These are phyloP conservation scores for Fusarium zealandicum DNA, from an alignment of 2,329 filamentous ascomycete genomes.

Conservation along the genomic window DNA sequence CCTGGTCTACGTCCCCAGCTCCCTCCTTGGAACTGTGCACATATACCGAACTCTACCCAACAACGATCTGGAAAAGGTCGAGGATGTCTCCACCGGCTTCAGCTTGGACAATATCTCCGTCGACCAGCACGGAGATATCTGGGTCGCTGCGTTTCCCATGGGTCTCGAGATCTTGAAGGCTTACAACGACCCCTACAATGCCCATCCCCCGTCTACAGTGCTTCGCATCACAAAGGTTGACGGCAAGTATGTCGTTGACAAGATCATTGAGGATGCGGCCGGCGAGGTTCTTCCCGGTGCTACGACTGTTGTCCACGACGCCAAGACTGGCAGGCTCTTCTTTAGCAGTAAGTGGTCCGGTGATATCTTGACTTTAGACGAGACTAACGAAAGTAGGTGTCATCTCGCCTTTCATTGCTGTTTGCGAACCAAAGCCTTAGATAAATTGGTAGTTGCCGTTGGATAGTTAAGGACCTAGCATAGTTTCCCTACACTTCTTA, in stretches of 20 bases:
- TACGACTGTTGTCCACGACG: slow-evolving; percentile 38
- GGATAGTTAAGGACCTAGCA: no score
- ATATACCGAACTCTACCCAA: slow-evolving; percentile 15
- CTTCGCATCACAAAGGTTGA: slow-evolving; percentile 15
- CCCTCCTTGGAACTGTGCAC: slow-evolving; percentile 29
- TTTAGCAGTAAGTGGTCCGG: slow-evolving; percentile 28
- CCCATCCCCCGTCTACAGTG: slow-evolving; percentile 10
- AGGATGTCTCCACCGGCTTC: slow-evolving; percentile 12
- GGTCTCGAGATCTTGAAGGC: slow-evolving; percentile 21
- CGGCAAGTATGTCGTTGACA: slow-evolving; percentile 24
- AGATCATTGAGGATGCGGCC: slow-evolving; percentile 31
- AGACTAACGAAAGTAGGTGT: slow-evolving; percentile 24
- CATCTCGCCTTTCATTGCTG: slow-evolving; percentile 33
- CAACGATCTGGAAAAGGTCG: slow-evolving; percentile 19
- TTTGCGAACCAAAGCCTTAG: slow-evolving; percentile 32
- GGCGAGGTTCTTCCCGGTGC: slow-evolving; percentile 29
- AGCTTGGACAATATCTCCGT: slow-evolving; percentile 35
- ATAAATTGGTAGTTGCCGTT: no score
- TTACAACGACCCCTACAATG: slow-evolving; percentile 22
- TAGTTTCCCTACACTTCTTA: no score
- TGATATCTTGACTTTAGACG: fast-evolving
- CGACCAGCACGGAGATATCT: slow-evolving; percentile 34
- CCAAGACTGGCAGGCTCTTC: slow-evolving; percentile 33
- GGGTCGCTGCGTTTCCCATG: slow-evolving; percentile 24
- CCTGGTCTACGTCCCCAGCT: slow-evolving; percentile 44